Conservation (phyloP, 768 basidiomycete genomes). For the Grammothele lineata region DNA sequence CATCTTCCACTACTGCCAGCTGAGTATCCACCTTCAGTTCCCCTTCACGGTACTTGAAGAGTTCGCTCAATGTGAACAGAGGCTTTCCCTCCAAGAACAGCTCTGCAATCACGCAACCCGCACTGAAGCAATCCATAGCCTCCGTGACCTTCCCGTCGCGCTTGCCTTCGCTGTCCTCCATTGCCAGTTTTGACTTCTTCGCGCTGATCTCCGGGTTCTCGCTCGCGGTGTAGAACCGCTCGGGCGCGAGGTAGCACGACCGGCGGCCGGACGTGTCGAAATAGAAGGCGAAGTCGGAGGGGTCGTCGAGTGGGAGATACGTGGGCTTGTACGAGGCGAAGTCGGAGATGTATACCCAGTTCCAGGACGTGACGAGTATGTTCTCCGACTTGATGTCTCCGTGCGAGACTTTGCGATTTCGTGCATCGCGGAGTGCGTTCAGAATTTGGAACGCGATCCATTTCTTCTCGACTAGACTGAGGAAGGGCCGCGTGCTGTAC, state of each 20-base stretch:
- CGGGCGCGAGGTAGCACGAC: slow-evolving; percentile 95
- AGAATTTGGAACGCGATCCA: slow-evolving; percentile 97
- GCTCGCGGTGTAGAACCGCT: slow-evolving; percentile 82
- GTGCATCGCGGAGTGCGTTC: slow-evolving; percentile 76
- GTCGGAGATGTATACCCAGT: slow-evolving; percentile 93
- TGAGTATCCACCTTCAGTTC: slow-evolving; percentile 73
- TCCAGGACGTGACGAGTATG: slow-evolving; percentile 93
- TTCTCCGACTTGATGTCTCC: slow-evolving; percentile 99
- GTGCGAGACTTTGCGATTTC: slow-evolving; percentile 86
- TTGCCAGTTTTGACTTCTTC: slow-evolving; percentile 53
- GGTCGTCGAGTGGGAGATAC: slow-evolving; percentile 92
- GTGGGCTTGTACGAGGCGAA: slow-evolving; percentile 96
- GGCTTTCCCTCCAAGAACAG: slow-evolving; percentile 93
- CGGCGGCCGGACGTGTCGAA: slow-evolving; percentile 93
- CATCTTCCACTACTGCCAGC: slow-evolving; percentile 74
- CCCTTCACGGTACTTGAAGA: slow-evolving; percentile 91
- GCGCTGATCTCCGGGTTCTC: slow-evolving; percentile 63
- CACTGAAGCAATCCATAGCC: slow-evolving; percentile 96
- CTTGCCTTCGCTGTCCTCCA: slow-evolving; percentile 56
- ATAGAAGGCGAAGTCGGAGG: slow-evolving; percentile 96
- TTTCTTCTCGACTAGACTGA: slow-evolving; percentile 89
- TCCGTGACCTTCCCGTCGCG: slow-evolving; percentile 85
- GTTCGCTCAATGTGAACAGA: slow-evolving; percentile 88
- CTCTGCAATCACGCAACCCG: slow-evolving; percentile 93
- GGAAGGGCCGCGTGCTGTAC: slow-evolving; percentile 88